Conservation (phyloP, 2,329 filamentous ascomycete species). For the Dendrostoma leiphaemia region DNA sequence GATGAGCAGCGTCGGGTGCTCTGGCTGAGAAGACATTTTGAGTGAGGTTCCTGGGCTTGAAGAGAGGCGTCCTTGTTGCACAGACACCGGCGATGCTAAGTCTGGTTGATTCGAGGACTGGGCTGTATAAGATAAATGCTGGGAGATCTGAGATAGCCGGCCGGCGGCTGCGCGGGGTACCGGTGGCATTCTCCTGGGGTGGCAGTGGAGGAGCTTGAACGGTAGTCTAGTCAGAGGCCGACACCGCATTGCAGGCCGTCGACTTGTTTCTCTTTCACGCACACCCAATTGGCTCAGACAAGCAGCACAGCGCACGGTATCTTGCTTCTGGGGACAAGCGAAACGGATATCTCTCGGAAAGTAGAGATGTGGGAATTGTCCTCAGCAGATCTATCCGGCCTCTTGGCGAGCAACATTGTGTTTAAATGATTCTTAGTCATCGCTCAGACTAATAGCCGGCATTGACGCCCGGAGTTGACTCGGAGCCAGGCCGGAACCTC, state of each 20-base stretch:
- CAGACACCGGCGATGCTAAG: conserved; percentile 21
- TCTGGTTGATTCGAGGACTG: conserved; percentile 26
- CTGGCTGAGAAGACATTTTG: conserved; percentile 61
- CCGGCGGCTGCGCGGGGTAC: conserved; percentile 30
- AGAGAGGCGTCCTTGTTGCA: conserved; percentile 28
- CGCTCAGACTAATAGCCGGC: neutral
- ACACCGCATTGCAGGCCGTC: conserved; percentile 19
- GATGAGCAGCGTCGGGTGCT: conserved; percentile 78
- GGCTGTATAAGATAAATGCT: conserved; percentile 27
- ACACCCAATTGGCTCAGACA: neutral
- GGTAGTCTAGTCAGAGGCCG: conserved; percentile 5
- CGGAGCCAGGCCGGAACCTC: neutral
- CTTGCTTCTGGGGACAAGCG: too few species aligned
- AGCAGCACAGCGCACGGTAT: too few species aligned
- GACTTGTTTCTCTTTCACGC: neutral
- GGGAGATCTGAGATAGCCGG: conserved; percentile 35
- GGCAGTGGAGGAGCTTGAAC: conserved; percentile 3
- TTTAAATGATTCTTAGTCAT: neutral
- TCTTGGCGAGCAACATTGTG: too few species aligned
- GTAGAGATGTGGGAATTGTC: too few species aligned
- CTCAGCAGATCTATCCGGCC: too few species aligned
- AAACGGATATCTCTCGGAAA: too few species aligned
- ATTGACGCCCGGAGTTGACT: neutral
- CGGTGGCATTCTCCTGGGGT: too few species aligned
- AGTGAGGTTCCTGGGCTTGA: conserved; percentile 22